Evolutionary conservation across 2,329 filamentous ascomycete species (phyloP).

Genomic region (Claviceps sp.): DNA sequence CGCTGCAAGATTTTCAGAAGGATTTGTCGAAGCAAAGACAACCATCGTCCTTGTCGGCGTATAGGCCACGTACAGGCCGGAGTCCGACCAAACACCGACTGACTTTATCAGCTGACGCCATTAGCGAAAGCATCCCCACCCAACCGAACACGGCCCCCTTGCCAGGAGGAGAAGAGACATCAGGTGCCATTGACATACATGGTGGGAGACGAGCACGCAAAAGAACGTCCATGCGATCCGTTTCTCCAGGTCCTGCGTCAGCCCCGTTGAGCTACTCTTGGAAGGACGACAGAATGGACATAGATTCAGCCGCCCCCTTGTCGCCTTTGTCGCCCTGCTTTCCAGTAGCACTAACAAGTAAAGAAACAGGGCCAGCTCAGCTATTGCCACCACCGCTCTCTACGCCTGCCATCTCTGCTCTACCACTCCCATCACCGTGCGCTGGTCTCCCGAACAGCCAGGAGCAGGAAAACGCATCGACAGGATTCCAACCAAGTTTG

Average conservation of each 20-base stretch:
- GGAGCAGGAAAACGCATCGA: slow-evolving; percentile 7
- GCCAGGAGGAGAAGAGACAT: slow-evolving; percentile 37
- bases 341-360: not conserved
- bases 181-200: slow-evolving; percentile 24
- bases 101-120: slow-evolving; percentile 46
- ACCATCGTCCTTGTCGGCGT: slow-evolving; percentile 28
- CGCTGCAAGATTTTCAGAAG: slow-evolving; percentile 68
- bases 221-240: slow-evolving; percentile 39
- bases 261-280: slow-evolving; percentile 51
- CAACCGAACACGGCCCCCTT: slow-evolving; percentile 49
- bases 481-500: slow-evolving; percentile 24
- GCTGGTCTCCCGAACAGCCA: slow-evolving; percentile 4
- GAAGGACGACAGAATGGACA: slow-evolving; percentile 29
- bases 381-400: not conserved
- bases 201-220: slow-evolving; percentile 35
- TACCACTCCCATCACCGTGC: not conserved
- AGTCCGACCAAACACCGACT: slow-evolving; percentile 47
- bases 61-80: slow-evolving; percentile 35
- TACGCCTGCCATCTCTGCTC: not conserved
- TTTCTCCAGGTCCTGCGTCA: slow-evolving; percentile 52
- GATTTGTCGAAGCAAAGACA: slow-evolving; percentile 39
- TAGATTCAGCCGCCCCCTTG: not conserved
- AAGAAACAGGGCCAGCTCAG: not conserved
- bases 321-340: not conserved
- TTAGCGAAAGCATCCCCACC: slow-evolving; percentile 32